Base-by-base conservation (phyloP, 2,329 filamentous ascomycete species). In the Fusarium papillatum region DNA sequence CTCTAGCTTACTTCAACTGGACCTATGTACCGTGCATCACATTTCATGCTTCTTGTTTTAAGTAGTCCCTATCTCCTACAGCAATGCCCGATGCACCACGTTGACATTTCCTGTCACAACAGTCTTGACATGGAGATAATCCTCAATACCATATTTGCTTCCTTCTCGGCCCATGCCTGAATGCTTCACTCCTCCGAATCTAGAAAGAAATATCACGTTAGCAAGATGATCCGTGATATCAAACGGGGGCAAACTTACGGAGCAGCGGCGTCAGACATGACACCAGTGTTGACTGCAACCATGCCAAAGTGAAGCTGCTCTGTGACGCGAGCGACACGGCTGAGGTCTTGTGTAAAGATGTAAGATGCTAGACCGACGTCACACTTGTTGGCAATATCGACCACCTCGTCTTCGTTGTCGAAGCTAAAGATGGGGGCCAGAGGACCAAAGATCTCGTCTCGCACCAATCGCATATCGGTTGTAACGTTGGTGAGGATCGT, bases 331-430 rank as follows among this genome's bases (percentile, higher is more conserved):
- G 64, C 79, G 81, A n/a, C 84, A 76, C 87, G 78, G 62, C 82
- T 80, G 6, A 86, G 68, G 78, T 88, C 83, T 71, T 81, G 80
- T 14, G 85, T 93, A 84, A 92, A 95, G 85, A 95, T 94, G 84
- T 95, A 95, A 0, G 92, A 92, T 2, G 94, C 93, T 19, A 95
- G 87, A 4, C 94, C 93, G 26, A 95, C 93, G 67, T 95, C 91
- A 0, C 92, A 86, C 22, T 85, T 84, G 81, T 95, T 95, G 2
- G 94, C 93, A 61, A 92, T 84, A 64, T 89, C 87, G 34, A 95
- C 88, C 22, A 94, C 93, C 72, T 95, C 93, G 60, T 92, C 90
- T 81, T 95, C 93, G 0, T 90, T 88, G 81, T 94, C 92, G 75
- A 95, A 92, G 39, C 59, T 61, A 4, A 61, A 61, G 4, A 61